A percentile compares a stretch with the other conserved stretches of the same genome.
Evolutionary conservation across 176 grass and related monocot genomes (phyloP).

Genomic region (Avena atlantica): DNA sequence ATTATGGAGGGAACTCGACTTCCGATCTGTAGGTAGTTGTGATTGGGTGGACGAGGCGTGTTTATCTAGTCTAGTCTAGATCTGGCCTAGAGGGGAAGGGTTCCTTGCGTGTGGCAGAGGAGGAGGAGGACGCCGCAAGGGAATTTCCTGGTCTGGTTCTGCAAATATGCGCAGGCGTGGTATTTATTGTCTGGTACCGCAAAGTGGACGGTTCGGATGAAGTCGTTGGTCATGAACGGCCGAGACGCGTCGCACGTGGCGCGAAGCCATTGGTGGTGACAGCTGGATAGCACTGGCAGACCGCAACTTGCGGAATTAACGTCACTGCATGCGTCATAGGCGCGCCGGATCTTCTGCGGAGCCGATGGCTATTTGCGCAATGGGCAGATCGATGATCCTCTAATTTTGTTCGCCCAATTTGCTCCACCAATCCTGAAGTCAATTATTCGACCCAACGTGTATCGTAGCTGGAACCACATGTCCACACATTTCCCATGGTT

Average conservation of each 20-base stretch:
- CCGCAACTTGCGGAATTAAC: conserved; percentile 46
- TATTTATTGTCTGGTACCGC: conserved; percentile 44
- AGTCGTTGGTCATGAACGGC: neutral
- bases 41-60: neutral
- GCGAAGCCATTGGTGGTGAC: conserved; percentile 1
- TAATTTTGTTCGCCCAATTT: no score
- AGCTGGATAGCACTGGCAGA: conserved; percentile 28
- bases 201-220: conserved; percentile 3
- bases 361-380: neutral
- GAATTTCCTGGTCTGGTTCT: neutral
- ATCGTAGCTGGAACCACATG: no score
- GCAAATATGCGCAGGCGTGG: neutral
- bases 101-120: neutral
- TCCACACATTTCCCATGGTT: no score
- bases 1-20: neutral
- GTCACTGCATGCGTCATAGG: conserved; percentile 58
- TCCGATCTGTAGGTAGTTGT: neutral
- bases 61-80: neutral
- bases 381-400: no score
- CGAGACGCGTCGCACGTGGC: neutral
- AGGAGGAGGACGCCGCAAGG: neutral
- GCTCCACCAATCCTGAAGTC: no score
- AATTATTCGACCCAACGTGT: no score
- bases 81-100: neutral
- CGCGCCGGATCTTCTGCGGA: conserved; percentile 27